Percentiles rank a stretch among this genome's conserved stretches.
phyloP scores from a whole-genome alignment of 2,329 filamentous ascomycete genomes.

The Aspergillus aculeatinus region DNA sequence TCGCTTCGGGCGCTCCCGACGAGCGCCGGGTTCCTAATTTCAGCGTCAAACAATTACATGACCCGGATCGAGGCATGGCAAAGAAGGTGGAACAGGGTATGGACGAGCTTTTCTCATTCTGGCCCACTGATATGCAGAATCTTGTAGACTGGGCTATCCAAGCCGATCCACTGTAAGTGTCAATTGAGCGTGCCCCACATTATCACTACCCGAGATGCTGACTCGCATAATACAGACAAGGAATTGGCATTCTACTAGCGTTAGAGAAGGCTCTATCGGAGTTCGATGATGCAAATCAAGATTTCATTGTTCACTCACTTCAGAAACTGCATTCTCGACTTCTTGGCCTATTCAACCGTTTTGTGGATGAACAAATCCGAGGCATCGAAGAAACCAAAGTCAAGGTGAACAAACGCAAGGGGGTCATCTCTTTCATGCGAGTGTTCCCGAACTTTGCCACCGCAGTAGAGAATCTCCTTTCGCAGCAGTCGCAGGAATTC shows the following conservation, averaged over 20 bases:
- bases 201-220: slow-evolving; percentile 2
- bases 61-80: slow-evolving; percentile 85
- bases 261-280: slow-evolving; percentile 77
- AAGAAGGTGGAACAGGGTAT: slow-evolving; percentile 80
- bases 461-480: slow-evolving; percentile 80
- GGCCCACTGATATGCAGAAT: slow-evolving; percentile 73
- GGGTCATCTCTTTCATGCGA: slow-evolving; percentile 91
- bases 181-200: background rate
- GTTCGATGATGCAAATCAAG: slow-evolving; percentile 86
- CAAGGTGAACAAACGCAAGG: slow-evolving; percentile 97
- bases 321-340: slow-evolving; percentile 77
- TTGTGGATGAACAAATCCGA: slow-evolving; percentile 90
- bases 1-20: slow-evolving; percentile 64
- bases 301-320: slow-evolving; percentile 77
- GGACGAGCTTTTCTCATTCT: slow-evolving; percentile 83
- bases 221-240: slow-evolving; percentile 62
- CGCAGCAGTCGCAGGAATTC: slow-evolving; percentile 53
- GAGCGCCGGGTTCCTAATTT: slow-evolving; percentile 72
- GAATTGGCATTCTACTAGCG: slow-evolving; percentile 77
- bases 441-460: slow-evolving; percentile 86
- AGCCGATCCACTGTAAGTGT: slow-evolving; percentile 74
- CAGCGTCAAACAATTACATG: slow-evolving; percentile 72
- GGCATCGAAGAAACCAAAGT: slow-evolving; percentile 98
- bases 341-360: slow-evolving; percentile 75
- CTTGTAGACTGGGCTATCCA: slow-evolving; percentile 81